These are phyloP conservation scores for Huntiella abstrusa DNA, from an alignment of 2,329 filamentous ascomycete species.

Conservation along the genomic window DNA sequence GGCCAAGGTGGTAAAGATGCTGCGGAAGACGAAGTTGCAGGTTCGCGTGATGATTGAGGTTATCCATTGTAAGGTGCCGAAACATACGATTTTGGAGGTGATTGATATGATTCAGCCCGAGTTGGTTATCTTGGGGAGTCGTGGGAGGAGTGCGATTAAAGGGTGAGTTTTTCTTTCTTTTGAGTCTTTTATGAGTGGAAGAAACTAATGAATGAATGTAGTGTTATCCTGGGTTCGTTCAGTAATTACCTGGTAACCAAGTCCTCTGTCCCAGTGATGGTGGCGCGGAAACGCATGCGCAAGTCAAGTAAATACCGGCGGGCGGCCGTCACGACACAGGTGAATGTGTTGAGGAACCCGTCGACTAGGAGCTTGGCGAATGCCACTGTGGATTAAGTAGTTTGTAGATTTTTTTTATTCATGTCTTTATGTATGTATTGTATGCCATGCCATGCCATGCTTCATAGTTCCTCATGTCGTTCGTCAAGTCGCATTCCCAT, in stretches of 20 bases:
- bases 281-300: conserved; percentile 71
- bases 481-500: not conserved
- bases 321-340: conserved; percentile 44
- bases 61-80: conserved; percentile 93
- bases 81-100: conserved; percentile 90
- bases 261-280: conserved; percentile 94
- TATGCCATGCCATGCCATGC: not conserved
- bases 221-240: conserved; percentile 87
- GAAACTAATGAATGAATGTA: conserved; percentile 25
- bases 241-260: conserved; percentile 96
- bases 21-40: conserved; percentile 82
- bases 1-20: conserved; percentile 61
- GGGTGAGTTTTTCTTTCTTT: conserved; percentile 39
- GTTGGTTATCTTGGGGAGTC: conserved; percentile 77
- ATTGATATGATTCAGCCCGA: conserved; percentile 87
- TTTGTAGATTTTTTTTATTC: not conserved
- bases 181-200: not conserved
- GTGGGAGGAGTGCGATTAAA: conserved; percentile 80
- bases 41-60: conserved; percentile 90
- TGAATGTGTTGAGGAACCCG: conserved; percentile 64
- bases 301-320: conserved; percentile 73
- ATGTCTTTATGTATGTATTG: not conserved
- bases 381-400: conserved; percentile 51
- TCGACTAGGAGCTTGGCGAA: conserved; percentile 45
- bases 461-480: not conserved